phyloP scores from a whole-genome alignment of 257 asterid species.

The Primulina eburnea region DNA sequence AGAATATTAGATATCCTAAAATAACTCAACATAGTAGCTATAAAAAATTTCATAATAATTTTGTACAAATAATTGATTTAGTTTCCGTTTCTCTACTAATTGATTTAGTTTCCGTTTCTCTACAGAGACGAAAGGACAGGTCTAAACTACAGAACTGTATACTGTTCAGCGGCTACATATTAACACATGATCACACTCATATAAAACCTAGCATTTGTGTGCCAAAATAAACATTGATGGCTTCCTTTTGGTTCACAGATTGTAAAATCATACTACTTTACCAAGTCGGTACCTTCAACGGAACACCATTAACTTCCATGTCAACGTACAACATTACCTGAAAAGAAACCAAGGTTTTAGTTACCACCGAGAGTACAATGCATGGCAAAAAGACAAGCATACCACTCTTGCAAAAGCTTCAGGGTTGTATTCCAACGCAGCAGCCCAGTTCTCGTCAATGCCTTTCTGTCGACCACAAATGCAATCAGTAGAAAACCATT shows the following conservation, averaged over 20 bases:
- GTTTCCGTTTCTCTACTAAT: too few species aligned
- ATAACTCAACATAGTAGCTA: too few species aligned
- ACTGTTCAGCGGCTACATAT: conserved; percentile 12
- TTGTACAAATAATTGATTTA: too few species aligned
- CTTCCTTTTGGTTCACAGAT: not conserved
- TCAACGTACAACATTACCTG: conserved; percentile 98
- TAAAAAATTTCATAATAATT: too few species aligned
- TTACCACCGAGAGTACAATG: not conserved
- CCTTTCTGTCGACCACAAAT: conserved; percentile 65
- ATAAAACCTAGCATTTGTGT: conserved; percentile 5
- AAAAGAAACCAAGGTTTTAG: conserved; percentile 19
- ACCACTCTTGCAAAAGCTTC: conserved; percentile 99
- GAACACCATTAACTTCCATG: conserved; percentile 98
- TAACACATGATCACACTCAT: conserved; percentile 1
- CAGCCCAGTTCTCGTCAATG: conserved; percentile 97
- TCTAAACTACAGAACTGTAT: conserved; percentile 2
- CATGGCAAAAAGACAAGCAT: conserved; percentile 6
- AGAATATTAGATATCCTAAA: too few species aligned
- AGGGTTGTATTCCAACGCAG: conserved; percentile 95
- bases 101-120: too few species aligned
- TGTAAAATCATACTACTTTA: conserved; percentile 19
- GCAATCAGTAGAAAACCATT: not conserved
- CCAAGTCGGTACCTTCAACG: conserved; percentile 62
- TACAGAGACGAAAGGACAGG: not conserved
- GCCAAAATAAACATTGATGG: not conserved